These are phyloP conservation scores for Rehmannia glutinosa DNA, from an alignment of 257 asterid species.

Conservation along the genomic window DNA sequence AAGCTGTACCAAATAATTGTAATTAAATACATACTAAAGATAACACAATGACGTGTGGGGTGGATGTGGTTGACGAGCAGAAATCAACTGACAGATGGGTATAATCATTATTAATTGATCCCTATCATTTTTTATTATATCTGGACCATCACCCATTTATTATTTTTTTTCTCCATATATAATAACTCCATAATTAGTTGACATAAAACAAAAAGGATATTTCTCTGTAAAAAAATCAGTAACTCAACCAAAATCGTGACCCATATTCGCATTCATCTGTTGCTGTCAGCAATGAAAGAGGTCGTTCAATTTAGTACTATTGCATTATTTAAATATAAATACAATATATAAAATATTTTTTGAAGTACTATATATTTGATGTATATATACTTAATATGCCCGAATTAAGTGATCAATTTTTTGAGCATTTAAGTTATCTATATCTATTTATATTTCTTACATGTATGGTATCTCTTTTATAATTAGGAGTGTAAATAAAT, in stretches of 20 bases:
- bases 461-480: too few species aligned
- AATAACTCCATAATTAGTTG: neutral
- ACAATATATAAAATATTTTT: too few species aligned
- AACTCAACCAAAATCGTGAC: neutral
- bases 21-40: conserved; percentile 1
- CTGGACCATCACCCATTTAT: conserved; percentile 11
- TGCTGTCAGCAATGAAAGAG: neutral
- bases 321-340: neutral
- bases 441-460: too few species aligned
- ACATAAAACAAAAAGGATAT: neutral
- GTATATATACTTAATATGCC: too few species aligned
- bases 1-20: neutral
- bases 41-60: neutral
- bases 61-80: conserved; percentile 20
- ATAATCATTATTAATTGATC: conserved; percentile 10
- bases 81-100: conserved; percentile 20
- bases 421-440: too few species aligned
- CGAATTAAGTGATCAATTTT: too few species aligned
- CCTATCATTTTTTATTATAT: conserved; percentile 1
- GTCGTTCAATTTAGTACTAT: too few species aligned
- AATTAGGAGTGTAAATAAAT: too few species aligned
- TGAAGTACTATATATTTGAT: too few species aligned
- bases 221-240: neutral
- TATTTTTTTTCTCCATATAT: conserved; percentile 14
- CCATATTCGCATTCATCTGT: neutral